Conservation (phyloP, 2,329 filamentous ascomycete genomes). For the Fusarium graminum region DNA sequence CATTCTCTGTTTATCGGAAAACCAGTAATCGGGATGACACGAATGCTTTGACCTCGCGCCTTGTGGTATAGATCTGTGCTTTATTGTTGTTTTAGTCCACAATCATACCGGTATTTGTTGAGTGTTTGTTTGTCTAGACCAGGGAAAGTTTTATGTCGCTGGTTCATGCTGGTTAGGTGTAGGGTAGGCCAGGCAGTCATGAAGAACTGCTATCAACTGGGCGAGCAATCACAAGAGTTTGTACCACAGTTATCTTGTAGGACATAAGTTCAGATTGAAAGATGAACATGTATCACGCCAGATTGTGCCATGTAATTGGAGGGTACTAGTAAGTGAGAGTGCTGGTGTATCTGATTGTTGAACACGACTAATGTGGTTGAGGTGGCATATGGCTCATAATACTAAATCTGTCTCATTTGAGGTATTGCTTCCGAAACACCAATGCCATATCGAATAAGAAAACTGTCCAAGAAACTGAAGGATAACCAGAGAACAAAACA, state of each 20-base stretch:
- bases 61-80: neutral
- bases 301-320: too few relatives aligned
- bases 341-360: constrained; percentile 1
- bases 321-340: neutral
- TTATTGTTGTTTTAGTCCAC: neutral
- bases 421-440: neutral
- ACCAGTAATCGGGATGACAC: neutral
- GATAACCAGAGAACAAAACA: neutral
- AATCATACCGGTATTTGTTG: neutral
- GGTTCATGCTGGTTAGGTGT: neutral
- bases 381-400: neutral
- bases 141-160: neutral
- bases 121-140: neutral
- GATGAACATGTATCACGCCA: too few relatives aligned
- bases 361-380: neutral
- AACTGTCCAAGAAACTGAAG: neutral
- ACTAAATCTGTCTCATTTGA: constrained; percentile 2
- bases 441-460: neutral
- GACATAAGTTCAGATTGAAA: too few relatives aligned
- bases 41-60: neutral
- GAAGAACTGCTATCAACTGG: too few relatives aligned
- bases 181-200: constrained; percentile 7
- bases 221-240: too few relatives aligned
- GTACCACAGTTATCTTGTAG: too few relatives aligned
- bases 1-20: neutral